These are phyloP conservation scores for Murraya paniculata DNA, from an alignment of 345 rosid genomes.

Conservation along the genomic window DNA sequence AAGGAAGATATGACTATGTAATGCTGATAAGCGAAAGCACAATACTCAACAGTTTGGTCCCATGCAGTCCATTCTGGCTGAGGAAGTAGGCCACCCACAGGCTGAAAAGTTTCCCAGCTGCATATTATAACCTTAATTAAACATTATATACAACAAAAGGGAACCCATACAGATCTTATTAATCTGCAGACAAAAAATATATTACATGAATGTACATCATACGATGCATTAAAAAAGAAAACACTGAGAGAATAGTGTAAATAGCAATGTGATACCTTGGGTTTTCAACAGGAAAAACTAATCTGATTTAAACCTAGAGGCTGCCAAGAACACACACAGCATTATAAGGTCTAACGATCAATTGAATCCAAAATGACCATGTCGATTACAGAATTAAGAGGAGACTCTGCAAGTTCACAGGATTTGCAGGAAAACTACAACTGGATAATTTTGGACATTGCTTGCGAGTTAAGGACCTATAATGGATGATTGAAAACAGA, in stretches of 20 bases:
- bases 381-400: neutral
- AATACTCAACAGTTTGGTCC: constrained; percentile 98
- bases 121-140: constrained; percentile 30
- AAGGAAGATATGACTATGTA: constrained; percentile 89
- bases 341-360: neutral
- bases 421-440: neutral
- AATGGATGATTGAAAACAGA: neutral
- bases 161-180: neutral
- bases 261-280: neutral
- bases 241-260: neutral
- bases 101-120: constrained; percentile 98
- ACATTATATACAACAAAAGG: constrained; percentile 7
- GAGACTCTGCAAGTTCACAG: neutral
- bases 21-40: constrained; percentile 93
- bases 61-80: constrained; percentile 99
- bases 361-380: neutral
- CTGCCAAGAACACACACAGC: neutral
- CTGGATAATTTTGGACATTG: neutral
- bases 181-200: neutral
- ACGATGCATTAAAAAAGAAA: neutral
- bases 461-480: neutral
- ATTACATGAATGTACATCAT: neutral
- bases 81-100: constrained; percentile 94
- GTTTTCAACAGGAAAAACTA: neutral
- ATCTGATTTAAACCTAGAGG: neutral